Evolutionary conservation across 2,329 filamentous ascomycete species (phyloP).

Genomic region (Sclerotinia minor): DNA sequence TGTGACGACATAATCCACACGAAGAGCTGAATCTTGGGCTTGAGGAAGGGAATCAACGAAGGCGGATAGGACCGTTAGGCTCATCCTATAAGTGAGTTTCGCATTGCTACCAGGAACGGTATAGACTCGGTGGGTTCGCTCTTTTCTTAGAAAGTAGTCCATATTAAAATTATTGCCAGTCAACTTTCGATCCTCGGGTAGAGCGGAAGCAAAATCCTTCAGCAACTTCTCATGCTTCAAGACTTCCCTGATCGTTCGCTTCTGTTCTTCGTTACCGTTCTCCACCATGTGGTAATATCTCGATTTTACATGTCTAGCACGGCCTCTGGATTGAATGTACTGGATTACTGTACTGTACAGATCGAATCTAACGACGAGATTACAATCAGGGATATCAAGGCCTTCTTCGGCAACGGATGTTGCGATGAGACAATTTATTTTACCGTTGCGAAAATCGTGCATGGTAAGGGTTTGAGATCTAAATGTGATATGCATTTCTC

Average conservation of each 20-base stretch:
- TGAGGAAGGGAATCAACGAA: slow-evolving; percentile 70
- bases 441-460: slow-evolving; percentile 60
- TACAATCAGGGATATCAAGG: slow-evolving; percentile 67
- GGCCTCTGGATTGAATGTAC: slow-evolving; percentile 89
- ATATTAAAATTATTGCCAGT: slow-evolving; percentile 58
- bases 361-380: slow-evolving; percentile 74
- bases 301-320: slow-evolving; percentile 76
- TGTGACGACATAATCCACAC: slow-evolving; percentile 62
- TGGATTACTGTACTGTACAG: slow-evolving; percentile 88
- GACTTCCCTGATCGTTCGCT: slow-evolving; percentile 57
- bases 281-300: slow-evolving; percentile 86
- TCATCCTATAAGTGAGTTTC: slow-evolving; percentile 74
- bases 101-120: slow-evolving; percentile 68
- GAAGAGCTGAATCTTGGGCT: slow-evolving; percentile 41
- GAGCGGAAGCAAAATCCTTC: slow-evolving; percentile 70
- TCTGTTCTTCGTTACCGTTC: slow-evolving; percentile 62
- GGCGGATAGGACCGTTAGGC: slow-evolving; percentile 67
- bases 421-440: slow-evolving; percentile 64
- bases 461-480: slow-evolving; percentile 74
- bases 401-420: slow-evolving; percentile 69
- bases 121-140: slow-evolving; percentile 46
- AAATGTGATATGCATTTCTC: slow-evolving; percentile 62
- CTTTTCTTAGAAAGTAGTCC: slow-evolving; percentile 56
- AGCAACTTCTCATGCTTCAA: slow-evolving; percentile 62
- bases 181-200: slow-evolving; percentile 74